Conservation (phyloP, 1,139 yeast species). For the Lodderomyces elongisporus region DNA sequence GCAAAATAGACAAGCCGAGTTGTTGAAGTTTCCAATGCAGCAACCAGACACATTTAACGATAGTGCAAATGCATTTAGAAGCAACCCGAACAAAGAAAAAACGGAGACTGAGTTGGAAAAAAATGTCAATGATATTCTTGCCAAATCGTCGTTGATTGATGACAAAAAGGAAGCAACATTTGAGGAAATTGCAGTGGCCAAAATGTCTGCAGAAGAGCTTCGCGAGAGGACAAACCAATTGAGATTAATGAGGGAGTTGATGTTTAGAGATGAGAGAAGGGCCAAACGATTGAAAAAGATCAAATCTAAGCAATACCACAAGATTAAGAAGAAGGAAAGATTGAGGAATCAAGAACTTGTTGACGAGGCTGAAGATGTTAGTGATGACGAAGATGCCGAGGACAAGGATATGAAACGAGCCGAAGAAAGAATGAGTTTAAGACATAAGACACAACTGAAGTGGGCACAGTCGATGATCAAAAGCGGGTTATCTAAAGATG, state of each 20-base stretch:
- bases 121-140: slow-evolving; percentile 57
- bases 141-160: slow-evolving; percentile 63
- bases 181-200: slow-evolving; percentile 83
- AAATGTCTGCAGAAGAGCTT: slow-evolving; percentile 76
- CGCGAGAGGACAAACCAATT: slow-evolving; percentile 74
- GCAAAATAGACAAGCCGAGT: slow-evolving; percentile 79
- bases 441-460: slow-evolving; percentile 80
- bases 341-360: slow-evolving; percentile 64
- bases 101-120: slow-evolving; percentile 63
- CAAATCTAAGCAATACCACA: slow-evolving; percentile 85
- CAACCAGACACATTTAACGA: slow-evolving; percentile 37
- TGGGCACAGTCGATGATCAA: slow-evolving; percentile 93
- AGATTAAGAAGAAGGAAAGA: slow-evolving; percentile 81
- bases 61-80: slow-evolving; percentile 51
- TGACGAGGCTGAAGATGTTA: slow-evolving; percentile 49
- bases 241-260: slow-evolving; percentile 87
- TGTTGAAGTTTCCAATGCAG: slow-evolving; percentile 65
- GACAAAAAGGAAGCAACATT: slow-evolving; percentile 75
- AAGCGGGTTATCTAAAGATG: slow-evolving; percentile 86
- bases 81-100: slow-evolving; percentile 25
- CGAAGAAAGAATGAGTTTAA: slow-evolving; percentile 83
- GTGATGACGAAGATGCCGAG: slow-evolving; percentile 37
- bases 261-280: slow-evolving; percentile 91
- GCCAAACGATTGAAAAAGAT: slow-evolving; percentile 90
- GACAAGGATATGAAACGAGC: slow-evolving; percentile 75